Percentiles rank a stretch among this genome's conserved stretches.
phyloP scores from a whole-genome alignment of 1,284 basidiomycete genomes.

The Cutaneotrichosporon sp. region DNA sequence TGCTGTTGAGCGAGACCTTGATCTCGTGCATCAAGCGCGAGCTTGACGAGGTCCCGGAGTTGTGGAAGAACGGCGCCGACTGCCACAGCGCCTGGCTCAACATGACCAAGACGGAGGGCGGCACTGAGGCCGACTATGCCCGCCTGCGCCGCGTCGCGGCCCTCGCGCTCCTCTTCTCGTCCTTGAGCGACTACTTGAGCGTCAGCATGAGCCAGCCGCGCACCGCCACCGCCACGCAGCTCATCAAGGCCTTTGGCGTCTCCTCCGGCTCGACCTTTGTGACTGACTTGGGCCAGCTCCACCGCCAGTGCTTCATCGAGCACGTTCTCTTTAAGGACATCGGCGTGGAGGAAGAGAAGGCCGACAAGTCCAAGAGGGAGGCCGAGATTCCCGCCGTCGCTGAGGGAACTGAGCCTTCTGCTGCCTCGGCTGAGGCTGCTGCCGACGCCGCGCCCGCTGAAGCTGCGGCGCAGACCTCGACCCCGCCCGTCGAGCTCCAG shows the following conservation, averaged over 20 bases:
- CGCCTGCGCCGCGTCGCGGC: constrained; percentile 51
- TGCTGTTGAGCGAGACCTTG: constrained; percentile 72
- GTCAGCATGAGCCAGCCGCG: constrained; percentile 52
- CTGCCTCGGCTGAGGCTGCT: background rate
- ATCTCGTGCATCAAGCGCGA: constrained; percentile 71
- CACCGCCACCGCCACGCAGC: constrained; percentile 68
- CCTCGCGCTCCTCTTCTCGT: constrained; percentile 54
- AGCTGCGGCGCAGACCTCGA: background rate
- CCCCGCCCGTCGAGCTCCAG: background rate
- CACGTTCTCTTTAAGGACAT: constrained; percentile 64
- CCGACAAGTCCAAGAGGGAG: constrained; percentile 12
- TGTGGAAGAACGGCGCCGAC: constrained; percentile 63
- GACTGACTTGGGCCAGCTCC: constrained; percentile 73
- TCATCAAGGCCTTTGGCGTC: constrained; percentile 74
- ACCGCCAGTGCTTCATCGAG: constrained; percentile 66
- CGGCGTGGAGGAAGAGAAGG: constrained; percentile 1
- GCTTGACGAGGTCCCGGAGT: constrained; percentile 67
- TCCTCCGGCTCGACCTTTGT: constrained; percentile 67
- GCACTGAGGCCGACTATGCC: constrained; percentile 14
- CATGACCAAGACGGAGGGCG: constrained; percentile 20
- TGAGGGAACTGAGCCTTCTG: background rate
- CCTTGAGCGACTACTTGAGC: constrained; percentile 78
- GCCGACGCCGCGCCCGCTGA: constrained; percentile 2
- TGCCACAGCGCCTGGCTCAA: constrained; percentile 61
- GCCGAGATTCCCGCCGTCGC: background rate